Evolutionary conservation across 2,329 filamentous ascomycete genomes (phyloP), one percentile per base, ranked within the genome.

Genomic region (Daldinia sp.): DNA sequence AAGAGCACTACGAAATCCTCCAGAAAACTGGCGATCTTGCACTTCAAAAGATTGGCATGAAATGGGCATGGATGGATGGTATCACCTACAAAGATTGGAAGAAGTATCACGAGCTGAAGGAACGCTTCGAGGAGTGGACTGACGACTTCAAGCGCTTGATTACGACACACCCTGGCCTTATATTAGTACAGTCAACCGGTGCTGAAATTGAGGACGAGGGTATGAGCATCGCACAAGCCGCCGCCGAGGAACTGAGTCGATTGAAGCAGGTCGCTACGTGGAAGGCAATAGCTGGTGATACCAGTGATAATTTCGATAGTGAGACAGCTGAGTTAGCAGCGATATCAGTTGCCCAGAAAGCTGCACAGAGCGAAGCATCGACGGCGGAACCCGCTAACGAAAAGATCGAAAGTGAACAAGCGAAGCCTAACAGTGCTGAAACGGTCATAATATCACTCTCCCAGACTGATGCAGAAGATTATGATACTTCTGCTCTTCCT

Each of bases 71-170:
- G 91, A 96, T 94, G 82, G 94, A 98, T 65, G 93, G 93, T 35
- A 88, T 99, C 68, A 97, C 95, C 1, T 98, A 99, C 85, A 94
- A 97, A 79, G 94, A 99, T 79, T 99, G 96, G 96, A 89, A 91
- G 67, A 96, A 95, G 79, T 99, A 97, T 77, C 94, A 98, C 79
- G 89, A 92, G 67, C 85, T 99, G 65, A 97, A 93, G 82, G 88
- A 87, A 60, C 91, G 92, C 12, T 92, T 98, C 59, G 90, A 91
- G 54, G 89, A 93, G 75, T 98, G 95, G 94, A 91, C 93, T 62
- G 85, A 88, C 39, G 93, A 97, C 73, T 89, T 99, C 54, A 90
- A 93, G 77, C 85, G 89, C 65, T 87, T 94, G 60, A 92, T 93
- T 42, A 87, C 91, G 67, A 86, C 89, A 3, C 92, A 98, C 77